phyloP scores from a whole-genome alignment of 768 basidiomycete species.

The Leccinum obscurum region DNA sequence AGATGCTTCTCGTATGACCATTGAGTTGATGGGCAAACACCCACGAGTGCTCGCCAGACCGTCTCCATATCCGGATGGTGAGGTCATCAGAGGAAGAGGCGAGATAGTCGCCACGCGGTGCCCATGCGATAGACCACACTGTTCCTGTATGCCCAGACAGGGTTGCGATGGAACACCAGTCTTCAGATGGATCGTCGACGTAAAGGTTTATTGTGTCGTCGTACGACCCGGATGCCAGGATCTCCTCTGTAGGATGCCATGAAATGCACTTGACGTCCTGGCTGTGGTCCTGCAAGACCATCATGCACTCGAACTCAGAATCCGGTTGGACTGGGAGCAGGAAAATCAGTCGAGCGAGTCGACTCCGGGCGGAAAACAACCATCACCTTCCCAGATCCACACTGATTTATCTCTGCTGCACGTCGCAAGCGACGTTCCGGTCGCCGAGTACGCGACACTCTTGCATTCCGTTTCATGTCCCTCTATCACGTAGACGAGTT shows the following conservation, averaged over 20 bases:
- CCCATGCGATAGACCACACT: slow-evolving; percentile 88
- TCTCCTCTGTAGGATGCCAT: slow-evolving; percentile 97
- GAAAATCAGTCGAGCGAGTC: slow-evolving; percentile 1
- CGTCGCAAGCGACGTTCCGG: slow-evolving; percentile 82
- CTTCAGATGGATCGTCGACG: slow-evolving; percentile 88
- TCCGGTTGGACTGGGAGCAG: slow-evolving; percentile 73
- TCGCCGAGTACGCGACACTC: slow-evolving; percentile 76
- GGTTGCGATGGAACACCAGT: slow-evolving; percentile 89
- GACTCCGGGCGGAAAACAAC: neutral
- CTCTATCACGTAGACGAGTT: slow-evolving; percentile 82
- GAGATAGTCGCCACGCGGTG: slow-evolving; percentile 75
- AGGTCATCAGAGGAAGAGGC: slow-evolving; percentile 86
- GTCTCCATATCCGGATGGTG: slow-evolving; percentile 84
- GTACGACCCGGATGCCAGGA: slow-evolving; percentile 95
- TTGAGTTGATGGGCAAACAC: slow-evolving; percentile 57
- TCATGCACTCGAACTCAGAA: slow-evolving; percentile 91
- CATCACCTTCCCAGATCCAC: slow-evolving; percentile 96
- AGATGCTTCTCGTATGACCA: slow-evolving; percentile 76
- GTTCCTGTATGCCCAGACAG: slow-evolving; percentile 82
- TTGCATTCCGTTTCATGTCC: slow-evolving; percentile 99
- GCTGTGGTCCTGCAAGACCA: slow-evolving; percentile 93
- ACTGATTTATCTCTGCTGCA: slow-evolving; percentile 97
- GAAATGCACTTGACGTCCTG: slow-evolving; percentile 96
- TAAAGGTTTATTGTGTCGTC: slow-evolving; percentile 96
- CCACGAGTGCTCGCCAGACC: slow-evolving; percentile 61